Base-by-base conservation (phyloP, 1,139 yeast species). In the Yarrowia galli region DNA sequence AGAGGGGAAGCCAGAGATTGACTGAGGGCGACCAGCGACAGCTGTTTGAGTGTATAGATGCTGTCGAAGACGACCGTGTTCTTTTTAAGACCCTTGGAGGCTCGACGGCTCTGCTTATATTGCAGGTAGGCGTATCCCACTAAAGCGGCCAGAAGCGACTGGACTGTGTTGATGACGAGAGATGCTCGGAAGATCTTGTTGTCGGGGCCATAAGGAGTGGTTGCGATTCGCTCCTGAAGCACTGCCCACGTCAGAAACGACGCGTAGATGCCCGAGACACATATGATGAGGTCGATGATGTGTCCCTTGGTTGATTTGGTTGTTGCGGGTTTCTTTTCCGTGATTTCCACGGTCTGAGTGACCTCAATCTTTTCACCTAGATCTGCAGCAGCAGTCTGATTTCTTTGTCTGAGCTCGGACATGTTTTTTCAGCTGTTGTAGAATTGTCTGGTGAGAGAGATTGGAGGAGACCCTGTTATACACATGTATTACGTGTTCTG, bases 161-260 rank as follows among this genome's bases (percentile, higher is more conserved):
- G 98, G 2, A 87, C 80, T 22, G 87, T 79, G 73, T 91, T 92
- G 70, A 93, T 85, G 23, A 92, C 83, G 69, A 91, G 82, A 0
- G 98, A 95, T 1, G 92, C 88, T 70, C 87, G 84, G 79, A 91
- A 92, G 68, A 81, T 83, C 53, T 81, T 83, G 22, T 82, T 79
- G 53, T 84, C 84, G 8, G 83, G 80, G 0, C 91, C 92, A 78
- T 92, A 92, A 5, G 91, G 87, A 64, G 88, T 89, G 3, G 96
- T 87, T 36, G 92, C 85, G 72, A 95, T 87, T 67, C 96, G 87
- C 76, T 95, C 99, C 75, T 95, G 98, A 18, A 93, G 83, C 45
- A 91, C 83, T 0, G 97, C 93, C 99, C 99, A 95, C 1, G 95
- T 84, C 45, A 95, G 79, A 74, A 95, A 95, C 48, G 97, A 88